These are phyloP conservation scores for Hanseniaspora gamundiae DNA, from an alignment of 1,139 yeast species.

Conservation along the genomic window DNA sequence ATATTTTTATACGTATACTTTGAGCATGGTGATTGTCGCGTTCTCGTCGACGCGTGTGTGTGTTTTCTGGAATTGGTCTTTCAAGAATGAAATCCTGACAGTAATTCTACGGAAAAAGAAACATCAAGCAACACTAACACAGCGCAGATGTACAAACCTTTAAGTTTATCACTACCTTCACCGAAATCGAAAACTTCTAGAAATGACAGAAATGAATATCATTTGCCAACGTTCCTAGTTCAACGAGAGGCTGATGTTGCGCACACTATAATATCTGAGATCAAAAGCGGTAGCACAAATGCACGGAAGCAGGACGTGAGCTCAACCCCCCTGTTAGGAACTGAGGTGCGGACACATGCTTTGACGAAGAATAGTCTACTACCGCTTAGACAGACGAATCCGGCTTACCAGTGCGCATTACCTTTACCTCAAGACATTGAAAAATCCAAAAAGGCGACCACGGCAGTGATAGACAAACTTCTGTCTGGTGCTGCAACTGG, in stretches of 20 bases:
- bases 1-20: too few species aligned
- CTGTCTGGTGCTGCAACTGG: constrained; percentile 29
- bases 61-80: neutral
- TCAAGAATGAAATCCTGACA: too few species aligned
- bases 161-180: neutral
- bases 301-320: neutral
- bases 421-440: constrained; percentile 34
- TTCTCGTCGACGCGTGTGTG: too few species aligned
- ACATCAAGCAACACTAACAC: too few species aligned
- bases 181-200: neutral
- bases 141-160: neutral
- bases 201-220: neutral
- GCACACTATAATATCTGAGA: neutral
- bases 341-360: too few species aligned
- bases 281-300: neutral
- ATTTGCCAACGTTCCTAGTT: neutral
- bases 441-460: constrained; percentile 33
- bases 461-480: constrained; percentile 35
- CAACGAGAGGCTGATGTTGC: constrained; percentile 1
- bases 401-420: constrained; percentile 20
- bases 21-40: too few species aligned
- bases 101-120: too few species aligned
- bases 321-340: neutral
- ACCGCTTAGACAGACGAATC: constrained; percentile 19
- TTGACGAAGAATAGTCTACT: neutral